These are phyloP conservation scores for Neurospora sp. DNA, from an alignment of 495 filamentous ascomycete species.

Conservation along the genomic window DNA sequence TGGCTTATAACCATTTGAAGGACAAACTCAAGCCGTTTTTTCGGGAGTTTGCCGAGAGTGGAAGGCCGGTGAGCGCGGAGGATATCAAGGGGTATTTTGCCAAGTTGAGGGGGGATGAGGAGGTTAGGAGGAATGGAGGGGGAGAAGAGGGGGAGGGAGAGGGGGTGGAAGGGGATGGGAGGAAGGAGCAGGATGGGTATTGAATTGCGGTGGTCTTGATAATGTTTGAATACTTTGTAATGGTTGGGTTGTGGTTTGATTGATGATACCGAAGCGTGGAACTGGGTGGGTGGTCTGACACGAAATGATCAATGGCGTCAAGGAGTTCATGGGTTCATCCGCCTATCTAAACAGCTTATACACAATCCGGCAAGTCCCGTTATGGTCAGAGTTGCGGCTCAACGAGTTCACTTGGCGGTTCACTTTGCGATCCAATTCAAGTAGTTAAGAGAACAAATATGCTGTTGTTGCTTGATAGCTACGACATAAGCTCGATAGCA, in stretches of 20 bases:
- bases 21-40: conserved; percentile 91
- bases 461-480: not conserved
- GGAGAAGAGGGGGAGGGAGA: conserved; percentile 27
- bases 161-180: conserved; percentile 31
- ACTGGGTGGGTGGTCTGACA: not conserved
- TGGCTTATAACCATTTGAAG: conserved; percentile 92
- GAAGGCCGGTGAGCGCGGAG: conserved; percentile 75
- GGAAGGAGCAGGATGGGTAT: conserved; percentile 53
- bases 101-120: conserved; percentile 77
- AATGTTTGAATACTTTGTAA: not conserved
- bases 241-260: not conserved
- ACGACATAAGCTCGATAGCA: not conserved
- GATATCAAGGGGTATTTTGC: conserved; percentile 96
- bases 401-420: not conserved
- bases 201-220: conserved; percentile 7
- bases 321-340: not conserved
- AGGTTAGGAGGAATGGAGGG: conserved; percentile 36
- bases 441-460: not conserved
- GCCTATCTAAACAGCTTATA: not conserved
- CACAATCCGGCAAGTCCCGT: no score
- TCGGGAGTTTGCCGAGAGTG: conserved; percentile 84
- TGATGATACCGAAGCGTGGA: not conserved
- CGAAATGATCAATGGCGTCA: not conserved
- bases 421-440: not conserved
- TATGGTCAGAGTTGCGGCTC: no score